These are phyloP conservation scores for Trebouxia sp. DNA, from an alignment of 139 green algal species.

Conservation along the genomic window DNA sequence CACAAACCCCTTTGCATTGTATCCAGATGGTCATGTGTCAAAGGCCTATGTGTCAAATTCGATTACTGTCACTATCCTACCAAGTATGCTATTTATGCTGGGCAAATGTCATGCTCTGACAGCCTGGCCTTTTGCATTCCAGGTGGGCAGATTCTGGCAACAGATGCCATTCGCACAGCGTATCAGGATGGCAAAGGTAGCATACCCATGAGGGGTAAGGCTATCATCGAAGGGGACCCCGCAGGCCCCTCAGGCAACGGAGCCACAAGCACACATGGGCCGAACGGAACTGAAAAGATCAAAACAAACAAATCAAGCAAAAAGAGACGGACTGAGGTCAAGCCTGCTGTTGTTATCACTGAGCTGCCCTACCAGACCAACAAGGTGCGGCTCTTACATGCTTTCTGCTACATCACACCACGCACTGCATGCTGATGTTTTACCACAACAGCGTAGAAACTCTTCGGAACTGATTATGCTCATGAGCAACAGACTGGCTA, in stretches of 20 bases:
- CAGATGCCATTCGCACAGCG: slow-evolving; percentile 50
- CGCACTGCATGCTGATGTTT: too few relatives aligned
- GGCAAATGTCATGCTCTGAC: neutral
- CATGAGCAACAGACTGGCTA: too few relatives aligned
- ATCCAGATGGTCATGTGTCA: too few relatives aligned
- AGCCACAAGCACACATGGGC: slow-evolving; percentile 43
- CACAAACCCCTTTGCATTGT: too few relatives aligned
- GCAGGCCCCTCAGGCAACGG: neutral
- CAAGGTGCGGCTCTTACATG: too few relatives aligned
- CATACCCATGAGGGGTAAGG: slow-evolving; percentile 70
- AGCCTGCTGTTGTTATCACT: slow-evolving; percentile 79
- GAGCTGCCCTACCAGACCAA: slow-evolving; percentile 92
- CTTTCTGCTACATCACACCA: too few relatives aligned
- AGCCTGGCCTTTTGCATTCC: neutral
- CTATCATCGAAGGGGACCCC: slow-evolving; percentile 64
- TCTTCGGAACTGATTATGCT: too few relatives aligned
- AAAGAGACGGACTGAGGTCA: slow-evolving; percentile 20
- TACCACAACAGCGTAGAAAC: neutral
- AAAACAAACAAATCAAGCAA: neutral
- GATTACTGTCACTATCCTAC: too few relatives aligned
- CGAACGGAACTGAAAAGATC: neutral
- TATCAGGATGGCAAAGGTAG: slow-evolving; percentile 78
- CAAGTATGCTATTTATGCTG: too few relatives aligned
- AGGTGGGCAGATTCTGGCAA: slow-evolving; percentile 70
- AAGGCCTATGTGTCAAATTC: too few relatives aligned